Conservation (phyloP, 1,139 yeast genomes). For the Sugiyamaella japonica region DNA sequence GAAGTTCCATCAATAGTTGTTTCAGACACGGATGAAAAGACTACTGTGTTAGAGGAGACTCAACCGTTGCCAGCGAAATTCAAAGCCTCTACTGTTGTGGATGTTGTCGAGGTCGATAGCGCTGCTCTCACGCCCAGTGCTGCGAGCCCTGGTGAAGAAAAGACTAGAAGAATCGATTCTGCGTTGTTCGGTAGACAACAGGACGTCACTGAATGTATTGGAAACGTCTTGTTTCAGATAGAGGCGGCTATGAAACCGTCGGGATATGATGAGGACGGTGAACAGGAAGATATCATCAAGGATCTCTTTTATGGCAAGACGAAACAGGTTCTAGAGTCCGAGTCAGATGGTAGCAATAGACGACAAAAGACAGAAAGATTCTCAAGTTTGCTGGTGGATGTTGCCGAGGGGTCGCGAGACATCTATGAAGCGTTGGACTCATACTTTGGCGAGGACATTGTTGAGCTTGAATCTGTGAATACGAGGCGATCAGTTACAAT, state of each 20-base stretch:
- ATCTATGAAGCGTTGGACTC: constrained; percentile 88
- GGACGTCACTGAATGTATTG: constrained; percentile 96
- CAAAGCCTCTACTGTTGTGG: constrained; percentile 6
- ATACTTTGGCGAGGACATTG: constrained; percentile 74
- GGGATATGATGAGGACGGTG: constrained; percentile 66
- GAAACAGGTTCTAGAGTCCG: constrained; percentile 52
- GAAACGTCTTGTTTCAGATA: constrained; percentile 86
- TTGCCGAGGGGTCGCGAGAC: constrained; percentile 84
- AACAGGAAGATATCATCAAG: constrained; percentile 78
- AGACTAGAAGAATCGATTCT: constrained; percentile 28
- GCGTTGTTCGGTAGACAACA: constrained; percentile 78
- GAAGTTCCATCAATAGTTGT: neutral
- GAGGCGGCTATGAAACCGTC: constrained; percentile 84
- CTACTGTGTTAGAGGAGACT: neutral
- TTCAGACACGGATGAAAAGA: neutral
- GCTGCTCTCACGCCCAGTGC: constrained; percentile 6
- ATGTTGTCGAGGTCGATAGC: constrained; percentile 10
- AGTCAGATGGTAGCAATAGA: constrained; percentile 37
- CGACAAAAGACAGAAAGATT: constrained; percentile 76
- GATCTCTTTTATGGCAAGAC: constrained; percentile 76
- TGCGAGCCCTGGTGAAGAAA: constrained; percentile 22
- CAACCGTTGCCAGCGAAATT: neutral
- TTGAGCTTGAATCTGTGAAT: constrained; percentile 67
- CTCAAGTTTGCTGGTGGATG: constrained; percentile 75
- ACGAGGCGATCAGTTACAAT: constrained; percentile 69